phyloP scores from a whole-genome alignment of 2,329 filamentous ascomycete genomes.

The Penicillium paneum region DNA sequence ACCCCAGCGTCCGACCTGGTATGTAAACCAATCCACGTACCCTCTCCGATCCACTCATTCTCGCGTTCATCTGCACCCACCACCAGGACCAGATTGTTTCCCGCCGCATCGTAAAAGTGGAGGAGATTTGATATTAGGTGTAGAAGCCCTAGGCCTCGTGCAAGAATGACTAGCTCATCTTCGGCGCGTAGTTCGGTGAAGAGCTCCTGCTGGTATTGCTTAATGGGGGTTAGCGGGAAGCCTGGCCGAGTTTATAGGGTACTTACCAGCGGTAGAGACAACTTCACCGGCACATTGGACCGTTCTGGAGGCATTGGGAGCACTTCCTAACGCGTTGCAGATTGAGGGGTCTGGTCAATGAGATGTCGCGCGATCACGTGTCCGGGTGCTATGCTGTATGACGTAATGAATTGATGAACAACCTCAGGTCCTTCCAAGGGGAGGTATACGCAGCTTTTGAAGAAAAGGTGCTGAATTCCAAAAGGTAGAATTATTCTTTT shows the following conservation, averaged over 20 bases:
- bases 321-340: slow-evolving; percentile 25
- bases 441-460: background rate
- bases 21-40: slow-evolving; percentile 27
- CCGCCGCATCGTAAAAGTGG: slow-evolving; percentile 93
- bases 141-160: slow-evolving; percentile 85
- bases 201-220: slow-evolving; percentile 89
- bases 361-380: slow-evolving; percentile 17
- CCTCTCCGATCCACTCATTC: slow-evolving; percentile 94
- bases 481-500: background rate
- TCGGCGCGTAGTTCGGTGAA: slow-evolving; percentile 86
- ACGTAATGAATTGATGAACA: slow-evolving; percentile 11
- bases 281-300: slow-evolving; percentile 54
- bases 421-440: background rate
- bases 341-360: background rate
- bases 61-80: slow-evolving; percentile 89
- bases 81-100: slow-evolving; percentile 85
- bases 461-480: too few relatives aligned
- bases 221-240: slow-evolving; percentile 18
- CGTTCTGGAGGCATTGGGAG: slow-evolving; percentile 44
- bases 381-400: slow-evolving; percentile 2
- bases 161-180: slow-evolving; percentile 91
- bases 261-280: slow-evolving; percentile 59
- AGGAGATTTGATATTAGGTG: slow-evolving; percentile 93
- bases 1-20: background rate
- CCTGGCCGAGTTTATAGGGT: background rate